Conservation (phyloP, 148 eudicot species). For the Diospyros lotus region DNA sequence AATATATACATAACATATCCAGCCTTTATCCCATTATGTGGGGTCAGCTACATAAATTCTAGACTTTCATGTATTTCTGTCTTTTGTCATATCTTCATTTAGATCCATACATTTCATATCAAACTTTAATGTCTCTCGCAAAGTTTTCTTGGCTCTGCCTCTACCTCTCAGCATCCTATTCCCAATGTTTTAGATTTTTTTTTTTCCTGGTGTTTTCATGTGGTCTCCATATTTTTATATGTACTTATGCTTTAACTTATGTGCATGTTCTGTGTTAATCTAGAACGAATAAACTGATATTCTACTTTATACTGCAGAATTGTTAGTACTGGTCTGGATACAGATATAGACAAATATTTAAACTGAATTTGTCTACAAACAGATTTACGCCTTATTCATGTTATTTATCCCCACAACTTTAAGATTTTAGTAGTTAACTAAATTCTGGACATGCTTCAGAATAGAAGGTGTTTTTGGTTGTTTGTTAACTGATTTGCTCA, state of each 20-base stretch:
- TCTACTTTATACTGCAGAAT: background rate
- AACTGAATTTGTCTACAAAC: background rate
- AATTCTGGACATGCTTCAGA: background rate
- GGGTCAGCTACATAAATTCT: no score
- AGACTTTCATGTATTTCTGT: no score
- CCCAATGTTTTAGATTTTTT: no score
- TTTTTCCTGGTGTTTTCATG: no score
- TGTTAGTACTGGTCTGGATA: background rate
- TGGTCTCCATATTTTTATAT: no score
- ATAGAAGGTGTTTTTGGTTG: background rate
- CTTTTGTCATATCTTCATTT: no score
- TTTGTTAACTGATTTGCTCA: conserved; percentile 10
- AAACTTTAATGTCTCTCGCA: no score
- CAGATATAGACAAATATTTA: background rate
- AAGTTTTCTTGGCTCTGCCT: no score
- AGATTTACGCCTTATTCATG: background rate
- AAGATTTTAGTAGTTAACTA: background rate
- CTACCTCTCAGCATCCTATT: no score
- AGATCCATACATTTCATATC: no score
- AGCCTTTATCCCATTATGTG: no score
- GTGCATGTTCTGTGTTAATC: background rate
- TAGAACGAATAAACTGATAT: background rate
- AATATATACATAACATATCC: no score
- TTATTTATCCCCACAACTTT: background rate
- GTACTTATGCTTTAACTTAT: background rate